A percentile compares a stretch with the other conserved stretches of the same genome.
These are phyloP conservation scores for Copromyces sp. DNA, from an alignment of 495 filamentous ascomycete genomes.

Conservation along the genomic window DNA sequence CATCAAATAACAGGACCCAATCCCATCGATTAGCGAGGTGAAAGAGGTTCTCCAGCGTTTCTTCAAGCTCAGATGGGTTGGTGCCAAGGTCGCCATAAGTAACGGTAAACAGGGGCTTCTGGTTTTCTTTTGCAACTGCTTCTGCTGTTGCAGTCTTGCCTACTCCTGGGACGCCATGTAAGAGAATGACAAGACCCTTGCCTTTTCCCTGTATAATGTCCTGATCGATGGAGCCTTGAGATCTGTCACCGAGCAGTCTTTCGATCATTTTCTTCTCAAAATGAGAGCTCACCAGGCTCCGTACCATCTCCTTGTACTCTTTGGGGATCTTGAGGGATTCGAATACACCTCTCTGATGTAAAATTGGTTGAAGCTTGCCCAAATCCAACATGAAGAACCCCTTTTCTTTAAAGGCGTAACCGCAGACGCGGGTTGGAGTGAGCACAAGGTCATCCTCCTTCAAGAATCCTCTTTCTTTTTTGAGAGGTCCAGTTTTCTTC, in stretches of 20 bases:
- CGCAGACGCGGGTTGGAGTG: slow-evolving; percentile 29
- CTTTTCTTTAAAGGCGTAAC: slow-evolving; percentile 29
- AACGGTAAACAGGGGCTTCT: neutral
- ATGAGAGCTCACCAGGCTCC: slow-evolving; percentile 37
- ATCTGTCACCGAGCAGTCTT: slow-evolving; percentile 8
- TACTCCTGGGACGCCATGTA: slow-evolving; percentile 6
- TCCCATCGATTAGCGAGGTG: slow-evolving; percentile 35
- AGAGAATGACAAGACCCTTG: slow-evolving; percentile 3
- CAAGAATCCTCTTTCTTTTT: slow-evolving; percentile 1
- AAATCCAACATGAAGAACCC: slow-evolving; percentile 26
- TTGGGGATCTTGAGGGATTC: slow-evolving; percentile 43
- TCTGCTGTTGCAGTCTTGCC: slow-evolving; percentile 10
- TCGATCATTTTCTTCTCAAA: slow-evolving; percentile 27
- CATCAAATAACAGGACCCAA: slow-evolving; percentile 44
- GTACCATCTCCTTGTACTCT: slow-evolving; percentile 43
- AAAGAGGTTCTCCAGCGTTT: slow-evolving; percentile 31
- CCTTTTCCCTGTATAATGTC: slow-evolving; percentile 9
- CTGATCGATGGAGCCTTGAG: neutral
- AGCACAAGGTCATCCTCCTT: slow-evolving; percentile 27
- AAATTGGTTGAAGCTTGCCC: slow-evolving; percentile 31
- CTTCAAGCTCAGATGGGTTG: slow-evolving; percentile 27
- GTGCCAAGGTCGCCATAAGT: slow-evolving; percentile 11
- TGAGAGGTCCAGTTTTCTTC: neutral
- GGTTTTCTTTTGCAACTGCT: slow-evolving; percentile 1
- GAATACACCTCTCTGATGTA: slow-evolving; percentile 27